Percentiles rank a stretch among this genome's conserved stretches.
These are phyloP conservation scores for Ophiostoma piceae DNA, from an alignment of 2,329 filamentous ascomycete species.

Conservation along the genomic window DNA sequence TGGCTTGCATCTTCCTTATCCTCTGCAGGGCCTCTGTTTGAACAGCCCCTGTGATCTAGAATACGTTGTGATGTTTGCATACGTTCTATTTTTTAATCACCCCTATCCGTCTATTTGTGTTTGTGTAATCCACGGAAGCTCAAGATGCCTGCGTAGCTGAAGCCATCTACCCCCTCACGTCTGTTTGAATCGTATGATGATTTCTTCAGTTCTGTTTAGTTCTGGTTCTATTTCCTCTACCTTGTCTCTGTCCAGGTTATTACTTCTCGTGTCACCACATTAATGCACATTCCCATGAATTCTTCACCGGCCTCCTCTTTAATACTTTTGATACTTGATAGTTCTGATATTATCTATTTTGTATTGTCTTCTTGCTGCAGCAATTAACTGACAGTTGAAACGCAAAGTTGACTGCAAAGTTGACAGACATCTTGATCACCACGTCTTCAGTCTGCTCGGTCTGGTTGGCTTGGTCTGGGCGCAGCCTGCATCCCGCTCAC, in stretches of 20 bases:
- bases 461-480: neutral
- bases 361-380: neutral
- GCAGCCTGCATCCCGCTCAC: neutral
- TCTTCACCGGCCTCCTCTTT: neutral
- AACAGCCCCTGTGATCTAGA: neutral
- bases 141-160: neutral
- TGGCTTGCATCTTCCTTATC: neutral
- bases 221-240: neutral
- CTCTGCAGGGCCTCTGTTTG: neutral
- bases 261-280: neutral
- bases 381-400: neutral
- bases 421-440: neutral
- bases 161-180: neutral
- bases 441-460: neutral
- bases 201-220: neutral
- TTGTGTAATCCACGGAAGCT: neutral
- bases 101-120: neutral
- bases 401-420: neutral
- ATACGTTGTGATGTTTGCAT: neutral
- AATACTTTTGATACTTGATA: neutral
- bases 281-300: too few relatives aligned
- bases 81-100: neutral
- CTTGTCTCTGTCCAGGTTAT: neutral
- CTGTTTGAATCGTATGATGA: neutral
- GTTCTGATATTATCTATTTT: neutral